These are phyloP conservation scores for Venturiaceae sp. DNA, from an alignment of 2,329 filamentous ascomycete genomes.

Conservation along the genomic window DNA sequence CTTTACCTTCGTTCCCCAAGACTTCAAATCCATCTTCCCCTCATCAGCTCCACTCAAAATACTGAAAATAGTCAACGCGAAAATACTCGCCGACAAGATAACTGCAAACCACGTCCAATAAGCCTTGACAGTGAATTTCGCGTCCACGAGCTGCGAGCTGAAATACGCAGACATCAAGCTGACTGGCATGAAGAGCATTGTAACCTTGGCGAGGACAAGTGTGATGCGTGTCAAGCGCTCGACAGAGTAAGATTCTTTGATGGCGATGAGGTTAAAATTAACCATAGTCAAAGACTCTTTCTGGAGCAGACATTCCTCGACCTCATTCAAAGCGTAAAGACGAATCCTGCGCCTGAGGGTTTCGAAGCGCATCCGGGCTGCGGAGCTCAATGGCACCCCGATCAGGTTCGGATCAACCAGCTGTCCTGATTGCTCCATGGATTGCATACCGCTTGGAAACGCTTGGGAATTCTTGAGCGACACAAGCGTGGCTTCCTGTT, in stretches of 20 bases:
- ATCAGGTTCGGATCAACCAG: slow-evolving; percentile 27
- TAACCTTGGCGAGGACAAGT: slow-evolving; percentile 63
- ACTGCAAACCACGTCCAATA: slow-evolving; percentile 63
- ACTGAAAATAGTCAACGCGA: slow-evolving; percentile 49
- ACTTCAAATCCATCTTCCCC: slow-evolving; percentile 38
- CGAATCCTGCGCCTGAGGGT: slow-evolving; percentile 49
- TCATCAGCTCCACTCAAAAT: slow-evolving; percentile 48
- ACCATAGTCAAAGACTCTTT: slow-evolving; percentile 62
- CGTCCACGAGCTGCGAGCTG: slow-evolving; percentile 51
- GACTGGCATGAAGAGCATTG: slow-evolving; percentile 66
- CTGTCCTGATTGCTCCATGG: slow-evolving; percentile 7
- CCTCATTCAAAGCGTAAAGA: slow-evolving; percentile 52
- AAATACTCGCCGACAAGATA: slow-evolving; percentile 49
- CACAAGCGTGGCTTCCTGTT: slow-evolving; percentile 31
- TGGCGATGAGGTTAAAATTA: slow-evolving; percentile 69
- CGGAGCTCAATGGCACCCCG: slow-evolving; percentile 34
- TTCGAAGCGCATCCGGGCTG: slow-evolving; percentile 48
- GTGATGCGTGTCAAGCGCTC: slow-evolving; percentile 63
- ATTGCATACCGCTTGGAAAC: slow-evolving; percentile 14
- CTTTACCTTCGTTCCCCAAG: not conserved
- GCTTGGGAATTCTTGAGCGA: slow-evolving; percentile 34
- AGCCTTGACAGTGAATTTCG: slow-evolving; percentile 50
- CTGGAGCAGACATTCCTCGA: slow-evolving; percentile 55
- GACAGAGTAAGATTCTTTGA: slow-evolving; percentile 64
- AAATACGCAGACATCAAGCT: slow-evolving; percentile 69